A percentile compares a stretch with the other conserved stretches of the same genome.
phyloP scores from a whole-genome alignment of 2,329 filamentous ascomycete species.

The Taxawa tesnikishii region DNA sequence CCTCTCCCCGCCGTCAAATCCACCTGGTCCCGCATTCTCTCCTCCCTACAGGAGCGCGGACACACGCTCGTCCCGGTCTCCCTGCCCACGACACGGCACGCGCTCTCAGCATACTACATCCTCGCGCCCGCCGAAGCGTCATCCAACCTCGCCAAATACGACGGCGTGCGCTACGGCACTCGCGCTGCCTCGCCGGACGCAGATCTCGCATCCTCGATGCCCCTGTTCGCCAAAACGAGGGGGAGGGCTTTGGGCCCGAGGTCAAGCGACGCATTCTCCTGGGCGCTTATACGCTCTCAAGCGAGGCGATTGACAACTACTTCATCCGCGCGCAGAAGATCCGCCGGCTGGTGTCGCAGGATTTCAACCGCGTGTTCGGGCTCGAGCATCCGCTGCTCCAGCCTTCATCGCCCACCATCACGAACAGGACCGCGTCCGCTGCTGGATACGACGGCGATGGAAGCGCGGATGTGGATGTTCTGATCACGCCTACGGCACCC shows the following conservation, averaged over 20 bases:
- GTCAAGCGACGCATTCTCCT: conserved; percentile 79
- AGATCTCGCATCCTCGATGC: conserved; percentile 12
- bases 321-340: conserved; percentile 89
- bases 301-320: conserved; percentile 87
- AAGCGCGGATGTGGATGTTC: conserved; percentile 65
- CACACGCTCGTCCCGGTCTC: conserved; percentile 64
- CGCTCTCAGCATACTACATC: conserved; percentile 88
- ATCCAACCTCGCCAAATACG: conserved; percentile 93
- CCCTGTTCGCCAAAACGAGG: conserved; percentile 63
- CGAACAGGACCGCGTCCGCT: conserved; percentile 19
- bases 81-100: conserved; percentile 71
- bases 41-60: conserved; percentile 48
- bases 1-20: conserved; percentile 56
- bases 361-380: conserved; percentile 73
- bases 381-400: conserved; percentile 54
- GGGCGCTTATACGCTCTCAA: conserved; percentile 81
- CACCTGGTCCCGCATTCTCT: conserved; percentile 56
- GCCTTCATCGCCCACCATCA: not conserved
- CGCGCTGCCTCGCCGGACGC: conserved; percentile 42
- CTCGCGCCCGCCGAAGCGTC: conserved; percentile 90
- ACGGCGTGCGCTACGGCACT: conserved; percentile 83
- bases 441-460: conserved; percentile 36
- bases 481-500: conserved; percentile 79
- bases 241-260: conserved; percentile 69
- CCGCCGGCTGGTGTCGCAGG: conserved; percentile 66